A percentile compares a stretch with the other conserved stretches of the same genome.
These are phyloP conservation scores for Kluyveromyces nonfermentans DNA, from an alignment of 805 yeast species.

Conservation along the genomic window DNA sequence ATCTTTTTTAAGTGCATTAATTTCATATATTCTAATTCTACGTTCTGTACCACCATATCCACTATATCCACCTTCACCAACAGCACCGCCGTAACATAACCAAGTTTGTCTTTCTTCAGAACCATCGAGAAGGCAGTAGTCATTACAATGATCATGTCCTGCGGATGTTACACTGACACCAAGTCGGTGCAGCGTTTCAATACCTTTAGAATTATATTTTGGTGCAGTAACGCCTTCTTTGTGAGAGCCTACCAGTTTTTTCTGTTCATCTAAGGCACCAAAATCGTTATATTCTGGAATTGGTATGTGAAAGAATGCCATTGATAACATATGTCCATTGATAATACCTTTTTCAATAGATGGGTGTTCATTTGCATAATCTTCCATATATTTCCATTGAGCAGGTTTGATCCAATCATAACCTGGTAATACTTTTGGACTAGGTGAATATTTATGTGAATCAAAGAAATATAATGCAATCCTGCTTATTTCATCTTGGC, in stretches of 20 bases:
- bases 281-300: constrained; percentile 67
- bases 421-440: constrained; percentile 60
- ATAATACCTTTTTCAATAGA: constrained; percentile 27
- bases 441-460: constrained; percentile 65
- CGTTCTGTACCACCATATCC: constrained; percentile 87
- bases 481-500: constrained; percentile 34
- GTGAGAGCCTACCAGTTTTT: constrained; percentile 45
- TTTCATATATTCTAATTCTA: constrained; percentile 61
- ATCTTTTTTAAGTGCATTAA: constrained; percentile 41
- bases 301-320: constrained; percentile 96
- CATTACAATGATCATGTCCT: constrained; percentile 96
- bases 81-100: constrained; percentile 92
- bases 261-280: constrained; percentile 16
- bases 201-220: constrained; percentile 53
- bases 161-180: constrained; percentile 71
- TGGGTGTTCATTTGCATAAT: constrained; percentile 25
- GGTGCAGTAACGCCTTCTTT: constrained; percentile 81
- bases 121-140: constrained; percentile 63
- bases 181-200: constrained; percentile 45
- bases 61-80: constrained; percentile 94
- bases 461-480: constrained; percentile 70
- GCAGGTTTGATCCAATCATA: constrained; percentile 77
- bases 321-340: constrained; percentile 41
- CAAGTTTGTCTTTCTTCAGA: constrained; percentile 41
- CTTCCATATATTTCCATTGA: constrained; percentile 52